These are phyloP conservation scores for Turnera subulata DNA, from an alignment of 345 rosid species.

Conservation along the genomic window DNA sequence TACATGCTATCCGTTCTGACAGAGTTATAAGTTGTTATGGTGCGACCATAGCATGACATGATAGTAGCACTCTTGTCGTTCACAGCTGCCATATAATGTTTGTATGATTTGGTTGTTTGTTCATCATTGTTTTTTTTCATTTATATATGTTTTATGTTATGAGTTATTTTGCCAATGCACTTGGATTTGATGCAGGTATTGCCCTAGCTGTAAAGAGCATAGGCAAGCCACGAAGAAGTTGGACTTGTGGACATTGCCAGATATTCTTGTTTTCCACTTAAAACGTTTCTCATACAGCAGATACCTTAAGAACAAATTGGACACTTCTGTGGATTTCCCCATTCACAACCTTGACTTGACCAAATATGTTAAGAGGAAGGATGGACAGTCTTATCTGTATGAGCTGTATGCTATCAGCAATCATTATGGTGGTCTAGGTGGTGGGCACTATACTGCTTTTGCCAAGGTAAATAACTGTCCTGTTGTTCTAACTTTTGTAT, in stretches of 20 bases:
- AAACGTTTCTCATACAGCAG: slow-evolving; percentile 87
- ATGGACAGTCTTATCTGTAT: slow-evolving; percentile 53
- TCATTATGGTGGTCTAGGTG: slow-evolving; percentile 90
- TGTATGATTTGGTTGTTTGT: no score
- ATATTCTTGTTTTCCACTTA: slow-evolving; percentile 80
- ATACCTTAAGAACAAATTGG: slow-evolving; percentile 75
- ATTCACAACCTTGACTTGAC: slow-evolving; percentile 73
- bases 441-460: slow-evolving; percentile 93
- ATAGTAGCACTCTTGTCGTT: no score
- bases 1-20: no score
- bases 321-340: slow-evolving; percentile 76
- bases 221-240: slow-evolving; percentile 91
- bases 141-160: neutral
- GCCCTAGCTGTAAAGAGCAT: slow-evolving; percentile 84
- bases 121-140: no score
- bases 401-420: slow-evolving; percentile 90
- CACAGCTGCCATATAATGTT: no score
- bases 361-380: slow-evolving; percentile 60
- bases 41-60: no score
- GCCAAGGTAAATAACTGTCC: slow-evolving; percentile 55
- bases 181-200: slow-evolving; percentile 54
- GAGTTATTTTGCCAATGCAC: neutral
- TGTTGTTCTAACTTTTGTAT: neutral
- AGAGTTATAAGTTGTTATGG: no score
- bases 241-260: slow-evolving; percentile 90